Evolutionary conservation across 352 stramenopile species (phyloP), one percentile per base, ranked within the genome.

Genomic region (Phytophthora cactorum): DNA sequence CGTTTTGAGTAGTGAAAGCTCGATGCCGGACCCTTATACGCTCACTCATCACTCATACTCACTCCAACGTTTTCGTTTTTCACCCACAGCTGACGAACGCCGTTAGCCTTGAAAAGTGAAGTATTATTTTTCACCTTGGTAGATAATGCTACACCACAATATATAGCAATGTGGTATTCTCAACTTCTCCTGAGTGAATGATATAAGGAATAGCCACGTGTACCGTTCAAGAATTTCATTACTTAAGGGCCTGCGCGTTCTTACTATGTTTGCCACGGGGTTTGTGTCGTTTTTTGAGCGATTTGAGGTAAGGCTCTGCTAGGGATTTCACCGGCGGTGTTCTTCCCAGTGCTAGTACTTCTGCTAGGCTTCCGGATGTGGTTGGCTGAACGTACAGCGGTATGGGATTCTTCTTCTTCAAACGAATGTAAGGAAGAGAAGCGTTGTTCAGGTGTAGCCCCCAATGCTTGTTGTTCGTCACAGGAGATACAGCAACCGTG

Each of bases 241-340:
- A 57, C 29, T 69, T 63, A 17, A 38, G 25, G 4, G 22, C 8
- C 27, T 41, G 54, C 25, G 10, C n/a, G 6, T 41, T 67, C 12
- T 43, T 51, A 50, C 34, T 63, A 47, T 45, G 15, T 12, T 52
- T 70, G 25, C 45, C 38, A n/a, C 12, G 34, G 17, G 32, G 44
- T 52, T 74, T 68, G 28, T 61, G 64, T 68, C 86, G 77, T 52
- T 86, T 83, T 75, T 92, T 94, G 64, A 92, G 84, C 53, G 90
- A 82, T 67, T 88, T 88, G 10, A 92, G 70, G 45, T 94, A 94
- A 53, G 84, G 81, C 10, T 82, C 80, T 46, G 82, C 70, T 17
- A 77, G 25, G 0, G 68, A 65, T 28, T 63, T 61, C 5, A 64
- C 66, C 8, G 29, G 45, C 10, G 58, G 27, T 29, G 43, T 43